Evolutionary conservation across 495 filamentous ascomycete species (phyloP).

Genomic region (Daldinia loculata): DNA sequence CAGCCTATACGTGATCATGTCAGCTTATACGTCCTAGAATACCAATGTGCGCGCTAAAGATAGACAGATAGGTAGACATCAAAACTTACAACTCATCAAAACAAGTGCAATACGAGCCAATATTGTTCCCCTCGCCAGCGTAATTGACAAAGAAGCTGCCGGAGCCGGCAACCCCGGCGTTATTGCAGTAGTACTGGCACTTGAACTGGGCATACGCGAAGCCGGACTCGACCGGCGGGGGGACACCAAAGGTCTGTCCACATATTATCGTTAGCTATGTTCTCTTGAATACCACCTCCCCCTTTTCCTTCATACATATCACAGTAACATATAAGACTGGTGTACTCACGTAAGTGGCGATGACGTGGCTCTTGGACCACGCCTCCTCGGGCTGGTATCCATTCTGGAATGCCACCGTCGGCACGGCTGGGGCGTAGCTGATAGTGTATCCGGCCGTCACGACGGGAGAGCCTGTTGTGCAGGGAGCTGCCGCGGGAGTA

Average conservation of each 20-base stretch:
- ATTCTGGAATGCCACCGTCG: conserved; percentile 22
- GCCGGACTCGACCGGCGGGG: conserved; percentile 47
- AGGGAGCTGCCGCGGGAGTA: conserved; percentile 20
- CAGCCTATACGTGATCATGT: conserved; percentile 22
- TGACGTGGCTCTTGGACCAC: conserved; percentile 37
- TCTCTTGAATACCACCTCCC: background rate
- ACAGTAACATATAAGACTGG: background rate
- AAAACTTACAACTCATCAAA: conserved; percentile 43
- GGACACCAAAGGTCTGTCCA: conserved; percentile 41
- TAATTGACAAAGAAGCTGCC: conserved; percentile 45
- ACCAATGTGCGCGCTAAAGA: background rate
- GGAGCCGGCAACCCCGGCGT: conserved; percentile 8
- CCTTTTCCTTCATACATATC: background rate
- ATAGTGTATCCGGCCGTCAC: conserved; percentile 45
- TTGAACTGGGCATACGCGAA: conserved; percentile 80
- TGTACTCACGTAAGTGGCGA: conserved; percentile 38
- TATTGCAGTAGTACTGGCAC: conserved; percentile 68
- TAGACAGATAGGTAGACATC: background rate
- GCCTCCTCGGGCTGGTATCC: conserved; percentile 39
- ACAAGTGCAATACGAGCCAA: conserved; percentile 39
- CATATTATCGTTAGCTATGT: background rate
- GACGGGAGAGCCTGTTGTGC: conserved; percentile 32
- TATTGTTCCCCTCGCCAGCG: conserved; percentile 2
- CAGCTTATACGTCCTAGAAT: background rate
- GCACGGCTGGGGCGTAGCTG: conserved; percentile 33